Evolutionary conservation across 2,329 filamentous ascomycete genomes (phyloP).

Genomic region (Ophiosphaerella herpotricha): DNA sequence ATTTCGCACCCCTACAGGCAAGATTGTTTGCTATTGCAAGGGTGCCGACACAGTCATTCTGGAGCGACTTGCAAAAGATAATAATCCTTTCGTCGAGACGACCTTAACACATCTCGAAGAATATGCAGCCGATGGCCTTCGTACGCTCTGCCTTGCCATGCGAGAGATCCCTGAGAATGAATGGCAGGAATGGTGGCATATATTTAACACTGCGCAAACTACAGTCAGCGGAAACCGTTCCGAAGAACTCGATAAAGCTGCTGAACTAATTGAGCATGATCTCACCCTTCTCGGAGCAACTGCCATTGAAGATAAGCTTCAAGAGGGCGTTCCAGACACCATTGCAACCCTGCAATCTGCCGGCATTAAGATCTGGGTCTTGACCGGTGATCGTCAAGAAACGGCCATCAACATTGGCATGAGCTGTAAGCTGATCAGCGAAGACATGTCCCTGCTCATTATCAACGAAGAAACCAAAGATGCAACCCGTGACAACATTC

Average conservation of each 20-base stretch:
- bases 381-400: conserved; percentile 96
- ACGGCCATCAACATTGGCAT: conserved; percentile 99
- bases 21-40: conserved; percentile 92
- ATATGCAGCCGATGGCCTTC: conserved; percentile 93
- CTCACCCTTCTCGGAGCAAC: conserved; percentile 91
- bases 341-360: conserved; percentile 96
- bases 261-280: conserved; percentile 92
- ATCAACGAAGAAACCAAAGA: conserved; percentile 85
- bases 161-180: conserved; percentile 90
- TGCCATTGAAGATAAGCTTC: conserved; percentile 93
- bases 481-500: conserved; percentile 83
- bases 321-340: conserved; percentile 96
- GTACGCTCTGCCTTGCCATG: conserved; percentile 93
- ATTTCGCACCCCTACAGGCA: conserved; percentile 94
- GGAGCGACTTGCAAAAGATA: conserved; percentile 82
- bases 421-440: conserved; percentile 97
- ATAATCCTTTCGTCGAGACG: conserved; percentile 79
- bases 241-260: conserved; percentile 95
- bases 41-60: conserved; percentile 97
- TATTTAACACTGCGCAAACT: conserved; percentile 86
- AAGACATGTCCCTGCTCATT: conserved; percentile 97
- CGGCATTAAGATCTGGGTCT: conserved; percentile 97
- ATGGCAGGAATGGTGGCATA: conserved; percentile 81
- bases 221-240: conserved; percentile 91
- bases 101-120: conserved; percentile 96